These are phyloP conservation scores for Claviceps citrina DNA, from an alignment of 2,329 filamentous ascomycete genomes.

Conservation along the genomic window DNA sequence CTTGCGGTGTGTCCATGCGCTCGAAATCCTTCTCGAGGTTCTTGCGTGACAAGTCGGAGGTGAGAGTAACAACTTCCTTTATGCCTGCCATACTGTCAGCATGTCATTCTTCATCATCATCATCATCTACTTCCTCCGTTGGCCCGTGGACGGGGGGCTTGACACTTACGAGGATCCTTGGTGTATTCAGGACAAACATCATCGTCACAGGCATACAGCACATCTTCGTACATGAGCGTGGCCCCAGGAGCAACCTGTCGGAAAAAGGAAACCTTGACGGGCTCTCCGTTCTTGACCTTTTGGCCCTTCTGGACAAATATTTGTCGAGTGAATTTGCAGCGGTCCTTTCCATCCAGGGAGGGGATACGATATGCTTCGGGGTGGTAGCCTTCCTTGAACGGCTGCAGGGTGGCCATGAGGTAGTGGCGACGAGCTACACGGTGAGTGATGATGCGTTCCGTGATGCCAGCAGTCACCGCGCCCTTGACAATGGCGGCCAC, in stretches of 20 bases:
- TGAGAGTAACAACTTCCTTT: constrained; percentile 96
- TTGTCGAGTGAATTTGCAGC: constrained; percentile 96
- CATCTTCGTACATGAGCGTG: constrained; percentile 98
- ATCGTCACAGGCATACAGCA: constrained; percentile 92
- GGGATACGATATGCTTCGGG: constrained; percentile 96
- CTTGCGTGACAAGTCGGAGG: constrained; percentile 90
- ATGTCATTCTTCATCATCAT: too few species aligned
- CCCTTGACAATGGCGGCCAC: constrained; percentile 98
- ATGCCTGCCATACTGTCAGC: constrained; percentile 49
- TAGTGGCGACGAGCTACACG: constrained; percentile 95
- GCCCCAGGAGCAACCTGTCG: constrained; percentile 91
- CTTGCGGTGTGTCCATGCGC: constrained; percentile 96
- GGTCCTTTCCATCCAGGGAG: constrained; percentile 87
- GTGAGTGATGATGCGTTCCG: constrained; percentile 88
- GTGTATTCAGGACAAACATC: constrained; percentile 98
- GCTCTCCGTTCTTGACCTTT: constrained; percentile 96
- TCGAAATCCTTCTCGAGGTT: constrained; percentile 99
- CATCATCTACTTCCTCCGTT: background rate
- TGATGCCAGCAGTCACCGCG: constrained; percentile 93
- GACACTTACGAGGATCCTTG: constrained; percentile 87
- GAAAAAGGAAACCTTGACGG: constrained; percentile 98
- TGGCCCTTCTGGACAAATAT: constrained; percentile 99
- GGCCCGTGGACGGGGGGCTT: background rate
- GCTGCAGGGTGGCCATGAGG: constrained; percentile 95
- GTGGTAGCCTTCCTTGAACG: constrained; percentile 97